A percentile compares a stretch with the other conserved stretches of the same genome.
These are phyloP conservation scores for Didymella sp. DNA, from an alignment of 2,329 filamentous ascomycete species.

Conservation along the genomic window DNA sequence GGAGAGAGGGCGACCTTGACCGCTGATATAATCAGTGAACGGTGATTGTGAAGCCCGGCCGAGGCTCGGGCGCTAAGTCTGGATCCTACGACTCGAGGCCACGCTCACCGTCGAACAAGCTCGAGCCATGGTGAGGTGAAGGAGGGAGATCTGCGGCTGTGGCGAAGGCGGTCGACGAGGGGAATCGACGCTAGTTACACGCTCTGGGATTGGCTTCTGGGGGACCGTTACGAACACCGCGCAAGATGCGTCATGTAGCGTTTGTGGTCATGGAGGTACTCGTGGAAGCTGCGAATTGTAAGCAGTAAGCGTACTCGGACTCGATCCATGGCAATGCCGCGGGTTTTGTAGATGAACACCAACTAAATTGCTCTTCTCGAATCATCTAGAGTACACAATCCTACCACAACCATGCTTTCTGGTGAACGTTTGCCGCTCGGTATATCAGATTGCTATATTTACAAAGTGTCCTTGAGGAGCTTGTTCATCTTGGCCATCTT, in stretches of 20 bases:
- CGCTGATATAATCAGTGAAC: not conserved
- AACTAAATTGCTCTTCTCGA: constrained; percentile 35
- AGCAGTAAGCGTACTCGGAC: not conserved
- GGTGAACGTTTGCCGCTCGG: constrained; percentile 19
- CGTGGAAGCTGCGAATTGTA: not conserved
- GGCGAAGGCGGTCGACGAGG: not conserved
- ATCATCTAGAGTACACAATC: constrained; percentile 48
- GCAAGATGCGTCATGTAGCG: too few species aligned
- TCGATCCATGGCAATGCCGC: not conserved
- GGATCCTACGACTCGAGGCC: not conserved
- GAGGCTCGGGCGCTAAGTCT: not conserved
- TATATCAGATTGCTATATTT: constrained; percentile 61
- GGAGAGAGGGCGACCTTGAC: not conserved
- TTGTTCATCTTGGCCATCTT: constrained; percentile 99
- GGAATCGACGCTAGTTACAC: not conserved
- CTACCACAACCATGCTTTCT: constrained; percentile 25
- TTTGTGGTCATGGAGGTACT: too few species aligned
- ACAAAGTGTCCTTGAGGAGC: constrained; percentile 94
- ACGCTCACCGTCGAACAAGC: not conserved
- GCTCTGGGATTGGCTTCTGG: not conserved
- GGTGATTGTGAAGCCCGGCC: constrained; percentile 1
- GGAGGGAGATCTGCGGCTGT: not conserved
- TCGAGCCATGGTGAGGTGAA: constrained; percentile 7
- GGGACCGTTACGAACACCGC: too few species aligned
- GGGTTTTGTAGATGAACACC: constrained; percentile 15